A percentile compares a stretch with the other conserved stretches of the same genome.
phyloP scores from a whole-genome alignment of 768 basidiomycete species.

The Lactarius sp. region DNA sequence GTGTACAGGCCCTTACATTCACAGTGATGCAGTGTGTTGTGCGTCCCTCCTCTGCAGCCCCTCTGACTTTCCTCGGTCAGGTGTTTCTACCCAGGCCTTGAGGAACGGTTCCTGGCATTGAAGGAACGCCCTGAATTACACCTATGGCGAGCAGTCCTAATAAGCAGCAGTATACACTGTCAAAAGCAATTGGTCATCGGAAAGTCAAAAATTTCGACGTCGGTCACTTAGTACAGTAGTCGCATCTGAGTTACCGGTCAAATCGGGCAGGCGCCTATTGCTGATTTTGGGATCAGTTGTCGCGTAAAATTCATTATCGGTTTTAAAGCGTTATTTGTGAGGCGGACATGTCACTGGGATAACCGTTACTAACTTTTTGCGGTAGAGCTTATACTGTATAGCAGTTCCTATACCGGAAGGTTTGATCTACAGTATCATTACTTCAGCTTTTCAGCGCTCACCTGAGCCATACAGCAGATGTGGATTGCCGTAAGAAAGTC shows the following conservation, averaged over 20 bases:
- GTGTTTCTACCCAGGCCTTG: constrained; percentile 84
- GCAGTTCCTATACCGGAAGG: constrained; percentile 94
- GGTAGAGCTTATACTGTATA: constrained; percentile 83
- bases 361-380: constrained; percentile 17
- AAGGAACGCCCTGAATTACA: constrained; percentile 60
- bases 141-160: constrained; percentile 60
- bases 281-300: too few relatives aligned
- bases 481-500: constrained; percentile 83
- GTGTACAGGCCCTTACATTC: constrained; percentile 86
- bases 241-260: too few relatives aligned
- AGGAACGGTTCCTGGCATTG: constrained; percentile 81
- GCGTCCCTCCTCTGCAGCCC: background rate
- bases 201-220: too few relatives aligned
- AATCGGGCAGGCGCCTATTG: too few relatives aligned
- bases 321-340: background rate
- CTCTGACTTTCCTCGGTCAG: constrained; percentile 36
- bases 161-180: too few relatives aligned
- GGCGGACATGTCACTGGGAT: constrained; percentile 30
- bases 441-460: background rate
- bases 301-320: too few relatives aligned
- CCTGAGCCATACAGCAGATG: constrained; percentile 52
- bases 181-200: too few relatives aligned
- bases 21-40: constrained; percentile 75
- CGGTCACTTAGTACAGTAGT: too few relatives aligned
- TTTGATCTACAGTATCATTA: constrained; percentile 30